Conservation (phyloP, 1,284 basidiomycete genomes). For the Papiliotrema nemorosa region DNA sequence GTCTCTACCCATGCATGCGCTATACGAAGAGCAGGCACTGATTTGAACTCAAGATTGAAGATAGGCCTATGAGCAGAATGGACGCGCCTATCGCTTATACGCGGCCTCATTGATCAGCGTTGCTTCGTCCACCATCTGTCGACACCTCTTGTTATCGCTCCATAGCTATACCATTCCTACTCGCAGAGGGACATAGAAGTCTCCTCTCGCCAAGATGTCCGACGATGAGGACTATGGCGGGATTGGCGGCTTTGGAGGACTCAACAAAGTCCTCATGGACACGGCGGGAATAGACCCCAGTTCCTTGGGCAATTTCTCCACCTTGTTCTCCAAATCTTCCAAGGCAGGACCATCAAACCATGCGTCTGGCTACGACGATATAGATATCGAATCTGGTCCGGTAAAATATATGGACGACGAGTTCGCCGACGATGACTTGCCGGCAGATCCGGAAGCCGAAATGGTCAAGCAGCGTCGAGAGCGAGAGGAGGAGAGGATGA, state of each 20-base stretch:
- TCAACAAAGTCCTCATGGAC: constrained; percentile 30
- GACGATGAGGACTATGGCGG: constrained; percentile 30
- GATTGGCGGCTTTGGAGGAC: constrained; percentile 25
- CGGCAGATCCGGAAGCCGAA: constrained; percentile 25
- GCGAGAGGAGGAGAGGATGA: constrained; percentile 39
- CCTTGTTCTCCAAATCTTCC: constrained; percentile 5
- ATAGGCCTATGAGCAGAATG: too few relatives aligned
- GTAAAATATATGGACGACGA: constrained; percentile 51
- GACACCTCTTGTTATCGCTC: too few relatives aligned
- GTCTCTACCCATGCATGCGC: too few relatives aligned
- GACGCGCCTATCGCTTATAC: too few relatives aligned
- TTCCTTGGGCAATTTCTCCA: constrained; percentile 21
- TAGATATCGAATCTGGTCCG: constrained; percentile 44
- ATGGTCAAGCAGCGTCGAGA: constrained; percentile 17
- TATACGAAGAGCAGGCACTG: too few relatives aligned
- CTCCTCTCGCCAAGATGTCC: background rate
- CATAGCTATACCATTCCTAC: background rate
- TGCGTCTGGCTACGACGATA: constrained; percentile 22
- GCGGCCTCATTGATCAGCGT: too few relatives aligned
- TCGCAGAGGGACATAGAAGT: too few relatives aligned
- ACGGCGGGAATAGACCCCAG: constrained; percentile 35
- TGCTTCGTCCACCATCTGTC: too few relatives aligned
- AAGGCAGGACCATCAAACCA: constrained; percentile 16
- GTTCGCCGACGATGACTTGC: constrained; percentile 35
- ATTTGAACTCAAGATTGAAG: too few relatives aligned